A percentile compares a stretch with the other conserved stretches of the same genome.
Conservation (phyloP, 768 basidiomycete species). For the Russula ochroleuca region DNA sequence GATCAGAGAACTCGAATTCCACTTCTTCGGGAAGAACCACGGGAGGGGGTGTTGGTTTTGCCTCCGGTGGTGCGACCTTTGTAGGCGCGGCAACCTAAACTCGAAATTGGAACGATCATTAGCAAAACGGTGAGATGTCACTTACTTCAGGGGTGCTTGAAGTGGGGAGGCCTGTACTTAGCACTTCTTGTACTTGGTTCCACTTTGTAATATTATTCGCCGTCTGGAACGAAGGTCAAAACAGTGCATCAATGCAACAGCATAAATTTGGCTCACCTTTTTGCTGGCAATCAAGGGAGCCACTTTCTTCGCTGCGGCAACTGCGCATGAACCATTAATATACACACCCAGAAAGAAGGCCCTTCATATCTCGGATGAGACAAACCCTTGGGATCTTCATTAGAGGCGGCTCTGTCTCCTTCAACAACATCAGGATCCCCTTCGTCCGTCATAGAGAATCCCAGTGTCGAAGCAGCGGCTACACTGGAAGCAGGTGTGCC, state of each 20-base stretch:
- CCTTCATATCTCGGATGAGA: constrained; percentile 31
- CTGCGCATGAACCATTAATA: constrained; percentile 39
- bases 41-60: constrained; percentile 32
- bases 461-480: constrained; percentile 46
- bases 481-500: constrained; percentile 31
- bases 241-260: neutral
- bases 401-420: constrained; percentile 35
- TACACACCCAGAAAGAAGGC: constrained; percentile 29
- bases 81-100: constrained; percentile 12
- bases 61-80: constrained; percentile 12
- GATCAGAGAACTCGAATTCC: constrained; percentile 83
- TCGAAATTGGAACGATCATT: constrained; percentile 14
- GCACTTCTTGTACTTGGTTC: constrained; percentile 92
- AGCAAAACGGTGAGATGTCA: neutral
- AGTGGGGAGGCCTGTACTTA: constrained; percentile 38
- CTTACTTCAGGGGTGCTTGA: constrained; percentile 24
- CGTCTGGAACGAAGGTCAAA: constrained; percentile 44
- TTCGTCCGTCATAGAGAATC: constrained; percentile 66
- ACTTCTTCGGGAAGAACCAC: constrained; percentile 44
- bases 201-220: constrained; percentile 92
- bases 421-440: constrained; percentile 41
- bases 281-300: constrained; percentile 80
- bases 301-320: constrained; percentile 58
- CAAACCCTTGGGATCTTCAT: constrained; percentile 51
- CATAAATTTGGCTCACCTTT: constrained; percentile 49